Evolutionary conservation across 768 basidiomycete genomes (phyloP), one percentile per base, ranked within the genome.

Genomic region (Kockovaella imperatae): DNA sequence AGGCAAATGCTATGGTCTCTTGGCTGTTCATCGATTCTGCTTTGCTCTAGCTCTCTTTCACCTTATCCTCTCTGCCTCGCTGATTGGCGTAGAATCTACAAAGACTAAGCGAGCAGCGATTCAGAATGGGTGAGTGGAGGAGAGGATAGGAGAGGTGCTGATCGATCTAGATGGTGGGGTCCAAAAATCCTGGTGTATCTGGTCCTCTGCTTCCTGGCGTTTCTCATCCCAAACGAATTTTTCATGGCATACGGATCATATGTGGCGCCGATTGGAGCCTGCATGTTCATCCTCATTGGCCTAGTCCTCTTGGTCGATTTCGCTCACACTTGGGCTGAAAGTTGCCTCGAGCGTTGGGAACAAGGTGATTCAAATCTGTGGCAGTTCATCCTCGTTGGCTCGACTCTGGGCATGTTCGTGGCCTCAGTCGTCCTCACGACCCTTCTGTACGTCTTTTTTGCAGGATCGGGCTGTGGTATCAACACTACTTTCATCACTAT

Each of bases 211-310:
- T 77, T 77, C 53, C 72, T 84, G 20, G 83, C 86, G 1, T 99
- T 97, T 77, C 83, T 91, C 72, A 93, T 97, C 62, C 95, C 93
- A 0, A 96, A 96, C 70, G 84, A 80, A 39, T 90, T 91, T 79
- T 97, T 97, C 75, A 90, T 97, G 74, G 87, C 95, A 70, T 97
- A 89, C 85, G 91, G 90, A 28, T 89, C 91, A 58, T 93, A 95
- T 63, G 56, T 75, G 50, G 79, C 91, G 20, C 78, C 95, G 35
- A 81, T 96, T 47, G 95, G 95, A 30, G 87, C 93, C 0, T 87
- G 85, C 5, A 69, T 90, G 52, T 99, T 99, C 75, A 96, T 99
- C 68, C 82, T 97, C 28, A 83, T 99, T 55, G 95, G 95, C 39
- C 83, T 99, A 24, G 87, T 99, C 49, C 83, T 99, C 35, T 82